Conservation (phyloP, 768 basidiomycete genomes). For the Lenzites betulinus region DNA sequence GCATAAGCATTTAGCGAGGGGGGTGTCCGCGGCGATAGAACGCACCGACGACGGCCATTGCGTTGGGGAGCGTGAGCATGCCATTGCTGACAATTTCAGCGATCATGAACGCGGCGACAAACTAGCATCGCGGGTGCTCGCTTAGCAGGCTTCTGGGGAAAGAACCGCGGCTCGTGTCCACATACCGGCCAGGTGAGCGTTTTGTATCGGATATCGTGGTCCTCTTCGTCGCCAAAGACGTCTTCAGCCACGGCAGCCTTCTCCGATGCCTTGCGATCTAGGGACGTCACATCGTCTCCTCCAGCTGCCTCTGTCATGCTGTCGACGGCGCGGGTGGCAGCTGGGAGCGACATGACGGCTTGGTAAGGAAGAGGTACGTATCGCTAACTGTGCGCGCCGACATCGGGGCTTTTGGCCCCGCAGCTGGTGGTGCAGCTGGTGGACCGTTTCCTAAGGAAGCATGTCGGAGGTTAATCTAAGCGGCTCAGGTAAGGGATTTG, state of each 20-base stretch:
- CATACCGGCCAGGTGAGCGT: constrained; percentile 53
- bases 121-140: constrained; percentile 34
- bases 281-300: neutral
- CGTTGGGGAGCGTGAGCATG: constrained; percentile 53
- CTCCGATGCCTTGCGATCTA: neutral
- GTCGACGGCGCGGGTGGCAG: neutral
- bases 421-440: too few species aligned
- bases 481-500: too few species aligned
- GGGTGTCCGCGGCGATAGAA: neutral
- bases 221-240: constrained; percentile 47
- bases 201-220: constrained; percentile 53
- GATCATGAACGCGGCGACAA: constrained; percentile 54
- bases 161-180: neutral
- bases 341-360: neutral
- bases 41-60: constrained; percentile 53
- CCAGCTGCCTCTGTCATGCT: neutral
- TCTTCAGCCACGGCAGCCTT: constrained; percentile 28
- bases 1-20: neutral
- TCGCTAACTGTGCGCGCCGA: too few species aligned
- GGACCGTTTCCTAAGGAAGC: too few species aligned
- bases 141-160: neutral
- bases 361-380: neutral
- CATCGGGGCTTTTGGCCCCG: too few species aligned
- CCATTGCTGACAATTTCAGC: constrained; percentile 61
- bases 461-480: too few species aligned